phyloP scores from a whole-genome alignment of 2,329 filamentous ascomycete species.

The Fusarium poae region DNA sequence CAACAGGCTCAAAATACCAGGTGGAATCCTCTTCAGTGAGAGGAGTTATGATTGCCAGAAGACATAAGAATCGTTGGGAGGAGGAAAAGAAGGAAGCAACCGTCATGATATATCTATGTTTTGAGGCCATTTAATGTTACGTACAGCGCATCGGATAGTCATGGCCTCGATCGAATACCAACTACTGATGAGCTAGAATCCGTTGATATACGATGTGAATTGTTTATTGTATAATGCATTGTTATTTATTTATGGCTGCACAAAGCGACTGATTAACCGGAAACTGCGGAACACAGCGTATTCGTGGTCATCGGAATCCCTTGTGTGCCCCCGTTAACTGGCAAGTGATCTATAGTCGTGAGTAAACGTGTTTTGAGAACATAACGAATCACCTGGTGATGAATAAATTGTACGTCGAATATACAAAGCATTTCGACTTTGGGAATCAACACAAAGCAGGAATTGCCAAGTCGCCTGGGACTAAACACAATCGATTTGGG shows the following conservation, averaged over 20 bases:
- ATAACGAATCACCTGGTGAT: conserved; percentile 12
- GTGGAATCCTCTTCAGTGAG: conserved; percentile 61
- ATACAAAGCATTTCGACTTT: conserved; percentile 43
- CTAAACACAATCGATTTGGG: conserved; percentile 53
- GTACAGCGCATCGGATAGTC: conserved; percentile 15
- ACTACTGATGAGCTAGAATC: conserved; percentile 1
- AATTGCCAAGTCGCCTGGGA: conserved; percentile 44
- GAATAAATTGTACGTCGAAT: conserved; percentile 14
- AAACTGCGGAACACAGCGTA: background rate
- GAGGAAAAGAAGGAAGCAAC: conserved; percentile 1
- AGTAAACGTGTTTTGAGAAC: background rate
- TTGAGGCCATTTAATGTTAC: conserved; percentile 9
- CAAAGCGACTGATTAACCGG: background rate
- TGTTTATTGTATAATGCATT: background rate
- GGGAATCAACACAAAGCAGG: conserved; percentile 42
- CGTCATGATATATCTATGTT: conserved; percentile 24
- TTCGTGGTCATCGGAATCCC: background rate
- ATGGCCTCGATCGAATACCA: conserved; percentile 8
- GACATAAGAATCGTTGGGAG: background rate
- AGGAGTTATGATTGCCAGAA: conserved; percentile 23
- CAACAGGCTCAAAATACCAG: conserved; percentile 57
- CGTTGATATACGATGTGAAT: conserved; percentile 5
- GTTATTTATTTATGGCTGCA: background rate
- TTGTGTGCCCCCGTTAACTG: background rate
- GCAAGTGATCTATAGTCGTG: background rate